Evolutionary conservation across 2,329 filamentous ascomycete species (phyloP).

Genomic region (Alternaria sp.): DNA sequence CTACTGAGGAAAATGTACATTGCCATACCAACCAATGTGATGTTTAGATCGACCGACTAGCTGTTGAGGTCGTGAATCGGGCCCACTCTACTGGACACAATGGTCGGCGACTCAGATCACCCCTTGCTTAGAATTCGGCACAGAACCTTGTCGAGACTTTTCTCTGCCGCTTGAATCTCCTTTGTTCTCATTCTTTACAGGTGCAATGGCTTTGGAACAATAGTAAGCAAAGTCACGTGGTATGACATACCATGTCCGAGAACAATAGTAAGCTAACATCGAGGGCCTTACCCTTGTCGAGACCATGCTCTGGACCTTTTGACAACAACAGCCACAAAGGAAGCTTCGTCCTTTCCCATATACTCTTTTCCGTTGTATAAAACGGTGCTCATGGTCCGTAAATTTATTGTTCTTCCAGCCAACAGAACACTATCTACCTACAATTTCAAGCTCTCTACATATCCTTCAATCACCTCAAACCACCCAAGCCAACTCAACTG

Average conservation of each 20-base stretch:
- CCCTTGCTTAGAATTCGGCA: neutral
- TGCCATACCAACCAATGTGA: neutral
- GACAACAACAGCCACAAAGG: neutral
- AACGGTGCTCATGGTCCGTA: neutral
- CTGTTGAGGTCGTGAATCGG: neutral
- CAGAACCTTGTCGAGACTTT: neutral
- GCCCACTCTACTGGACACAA: neutral
- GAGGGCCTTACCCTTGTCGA: neutral
- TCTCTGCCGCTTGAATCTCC: neutral
- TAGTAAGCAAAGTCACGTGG: neutral
- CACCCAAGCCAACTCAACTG: slow-evolving; percentile 7
- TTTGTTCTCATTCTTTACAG: neutral
- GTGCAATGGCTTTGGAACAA: neutral
- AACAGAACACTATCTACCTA: slow-evolving; percentile 23
- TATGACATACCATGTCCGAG: neutral
- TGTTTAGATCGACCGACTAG: neutral
- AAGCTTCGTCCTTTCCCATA: neutral
- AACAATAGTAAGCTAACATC: neutral
- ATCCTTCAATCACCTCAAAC: slow-evolving; percentile 14
- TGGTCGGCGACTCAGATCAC: neutral
- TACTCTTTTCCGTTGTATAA: slow-evolving; percentile 17
- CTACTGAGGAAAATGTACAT: too few species aligned
- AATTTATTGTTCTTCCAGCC: slow-evolving; percentile 2
- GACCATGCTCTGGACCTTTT: neutral
- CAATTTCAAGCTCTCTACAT: slow-evolving; percentile 13